Evolutionary conservation across 2,329 filamentous ascomycete species (phyloP).

Genomic region (Boeremia lycopersici): DNA sequence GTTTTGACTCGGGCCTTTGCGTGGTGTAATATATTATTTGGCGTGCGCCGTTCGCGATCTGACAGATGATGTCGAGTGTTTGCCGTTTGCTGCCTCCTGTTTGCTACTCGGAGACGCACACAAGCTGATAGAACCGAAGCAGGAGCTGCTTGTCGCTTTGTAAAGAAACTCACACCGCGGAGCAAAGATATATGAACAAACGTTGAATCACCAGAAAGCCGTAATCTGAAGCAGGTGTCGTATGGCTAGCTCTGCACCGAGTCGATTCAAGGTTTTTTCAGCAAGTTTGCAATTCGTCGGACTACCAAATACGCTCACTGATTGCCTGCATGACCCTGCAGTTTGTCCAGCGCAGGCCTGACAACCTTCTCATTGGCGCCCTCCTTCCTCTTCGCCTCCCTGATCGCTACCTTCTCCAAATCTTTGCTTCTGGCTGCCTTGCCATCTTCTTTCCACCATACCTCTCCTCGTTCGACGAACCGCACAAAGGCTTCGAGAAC

Average conservation of each 20-base stretch:
- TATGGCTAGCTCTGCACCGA: no score
- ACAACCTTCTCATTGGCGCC: slow-evolving; percentile 64
- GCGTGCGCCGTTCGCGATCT: no score
- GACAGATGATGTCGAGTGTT: no score
- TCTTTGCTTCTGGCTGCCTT: slow-evolving; percentile 64
- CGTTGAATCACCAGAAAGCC: no score
- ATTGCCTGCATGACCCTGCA: slow-evolving; percentile 14
- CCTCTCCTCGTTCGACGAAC: slow-evolving; percentile 71
- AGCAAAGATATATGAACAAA: background rate
- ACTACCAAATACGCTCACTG: background rate
- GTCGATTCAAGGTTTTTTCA: no score
- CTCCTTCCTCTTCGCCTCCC: slow-evolving; percentile 93
- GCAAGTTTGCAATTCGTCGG: background rate
- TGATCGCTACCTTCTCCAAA: slow-evolving; percentile 70
- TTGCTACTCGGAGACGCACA: no score
- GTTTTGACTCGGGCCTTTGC: no score
- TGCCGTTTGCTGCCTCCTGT: no score
- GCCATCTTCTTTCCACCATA: slow-evolving; percentile 63
- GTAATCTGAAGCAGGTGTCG: no score
- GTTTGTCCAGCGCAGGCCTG: slow-evolving; percentile 22
- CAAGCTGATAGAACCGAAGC: background rate
- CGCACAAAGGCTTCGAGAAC: slow-evolving; percentile 79
- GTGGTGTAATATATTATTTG: no score
- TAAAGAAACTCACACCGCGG: no score
- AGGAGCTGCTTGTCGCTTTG: background rate